Evolutionary conservation across 805 yeast genomes (phyloP).

Genomic region (Kluyveromyces wickerhamii): DNA sequence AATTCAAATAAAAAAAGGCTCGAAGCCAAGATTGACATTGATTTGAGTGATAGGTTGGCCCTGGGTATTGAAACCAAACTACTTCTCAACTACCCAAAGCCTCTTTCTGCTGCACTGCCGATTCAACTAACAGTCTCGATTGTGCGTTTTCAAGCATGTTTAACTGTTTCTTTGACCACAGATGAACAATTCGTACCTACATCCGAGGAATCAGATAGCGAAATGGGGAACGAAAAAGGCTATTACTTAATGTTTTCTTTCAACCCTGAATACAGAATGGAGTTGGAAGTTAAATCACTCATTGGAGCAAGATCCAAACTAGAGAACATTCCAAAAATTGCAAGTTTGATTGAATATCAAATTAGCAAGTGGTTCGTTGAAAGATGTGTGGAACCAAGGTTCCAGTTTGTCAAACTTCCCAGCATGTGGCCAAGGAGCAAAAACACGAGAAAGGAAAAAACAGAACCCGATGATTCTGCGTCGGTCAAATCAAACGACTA

Average conservation of each 20-base stretch:
- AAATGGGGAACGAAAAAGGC: slow-evolving; percentile 30
- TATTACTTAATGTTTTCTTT: slow-evolving; percentile 84
- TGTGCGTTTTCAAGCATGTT: slow-evolving; percentile 83
- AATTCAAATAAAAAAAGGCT: slow-evolving; percentile 40
- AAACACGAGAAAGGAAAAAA: slow-evolving; percentile 40
- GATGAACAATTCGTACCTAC: slow-evolving; percentile 26
- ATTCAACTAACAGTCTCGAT: slow-evolving; percentile 77
- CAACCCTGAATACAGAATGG: slow-evolving; percentile 83
- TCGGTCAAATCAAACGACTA: slow-evolving; percentile 8
- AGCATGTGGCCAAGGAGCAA: slow-evolving; percentile 76
- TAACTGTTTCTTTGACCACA: slow-evolving; percentile 61
- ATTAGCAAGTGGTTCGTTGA: slow-evolving; percentile 86
- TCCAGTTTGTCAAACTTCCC: slow-evolving; percentile 77
- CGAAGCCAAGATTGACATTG: slow-evolving; percentile 90
- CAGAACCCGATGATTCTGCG: slow-evolving; percentile 8
- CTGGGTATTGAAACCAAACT: slow-evolving; percentile 77
- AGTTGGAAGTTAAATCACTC: slow-evolving; percentile 78
- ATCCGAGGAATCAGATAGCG: slow-evolving; percentile 10
- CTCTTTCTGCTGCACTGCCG: slow-evolving; percentile 81
- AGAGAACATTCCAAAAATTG: slow-evolving; percentile 87
- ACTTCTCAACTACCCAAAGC: slow-evolving; percentile 72
- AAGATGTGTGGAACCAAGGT: slow-evolving; percentile 89
- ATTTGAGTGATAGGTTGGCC: slow-evolving; percentile 77
- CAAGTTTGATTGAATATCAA: slow-evolving; percentile 73
- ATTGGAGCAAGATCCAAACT: slow-evolving; percentile 90